These are phyloP conservation scores for Pseudogymnoascus sp. DNA, from an alignment of 2,329 filamentous ascomycete species.

Conservation along the genomic window DNA sequence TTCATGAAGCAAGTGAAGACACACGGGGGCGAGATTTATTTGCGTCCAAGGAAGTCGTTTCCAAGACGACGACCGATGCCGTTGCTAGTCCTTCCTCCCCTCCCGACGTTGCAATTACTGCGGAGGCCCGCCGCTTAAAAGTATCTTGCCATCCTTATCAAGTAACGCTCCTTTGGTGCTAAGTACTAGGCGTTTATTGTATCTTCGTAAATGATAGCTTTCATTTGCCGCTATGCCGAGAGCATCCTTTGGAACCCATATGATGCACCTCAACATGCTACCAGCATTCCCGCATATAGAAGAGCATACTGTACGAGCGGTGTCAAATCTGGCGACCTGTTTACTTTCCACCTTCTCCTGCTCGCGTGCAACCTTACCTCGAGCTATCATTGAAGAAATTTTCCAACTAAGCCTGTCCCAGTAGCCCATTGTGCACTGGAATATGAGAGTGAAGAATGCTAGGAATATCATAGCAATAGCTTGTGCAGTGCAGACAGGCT, in stretches of 20 bases:
- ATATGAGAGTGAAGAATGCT: slow-evolving; percentile 18
- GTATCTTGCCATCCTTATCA: background rate
- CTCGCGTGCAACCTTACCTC: background rate
- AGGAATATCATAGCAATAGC: slow-evolving; percentile 20
- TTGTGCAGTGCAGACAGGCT: slow-evolving; percentile 16
- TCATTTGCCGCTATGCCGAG: background rate
- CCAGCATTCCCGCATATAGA: background rate
- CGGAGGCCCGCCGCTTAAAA: background rate
- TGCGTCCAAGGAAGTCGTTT: background rate
- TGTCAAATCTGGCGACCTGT: background rate
- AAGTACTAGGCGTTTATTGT: background rate
- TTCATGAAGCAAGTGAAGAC: background rate
- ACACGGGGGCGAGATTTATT: background rate
- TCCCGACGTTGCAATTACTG: background rate
- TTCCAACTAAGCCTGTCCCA: background rate
- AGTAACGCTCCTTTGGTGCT: background rate
- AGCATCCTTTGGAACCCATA: background rate
- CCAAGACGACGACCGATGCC: background rate
- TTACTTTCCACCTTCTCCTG: slow-evolving; percentile 36
- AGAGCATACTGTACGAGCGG: background rate
- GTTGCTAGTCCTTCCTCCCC: background rate
- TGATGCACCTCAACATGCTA: background rate
- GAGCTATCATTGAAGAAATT: background rate
- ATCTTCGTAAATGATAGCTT: background rate
- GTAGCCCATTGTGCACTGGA: slow-evolving; percentile 14